Base-by-base conservation (phyloP, 2,329 filamentous ascomycete species). In the Cordyceps cateniannulata region DNA sequence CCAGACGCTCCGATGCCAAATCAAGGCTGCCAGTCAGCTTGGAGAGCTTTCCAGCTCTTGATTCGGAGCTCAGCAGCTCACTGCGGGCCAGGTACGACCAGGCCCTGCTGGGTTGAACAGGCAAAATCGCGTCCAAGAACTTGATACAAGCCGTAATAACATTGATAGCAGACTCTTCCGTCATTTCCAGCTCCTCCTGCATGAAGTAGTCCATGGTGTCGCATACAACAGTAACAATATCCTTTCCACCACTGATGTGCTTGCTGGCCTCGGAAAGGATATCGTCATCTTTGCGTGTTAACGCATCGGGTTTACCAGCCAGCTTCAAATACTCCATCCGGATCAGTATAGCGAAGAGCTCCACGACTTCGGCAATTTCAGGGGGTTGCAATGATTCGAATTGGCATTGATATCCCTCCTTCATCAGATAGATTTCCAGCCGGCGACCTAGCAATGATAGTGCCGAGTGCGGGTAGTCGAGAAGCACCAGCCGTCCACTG, bases 41-140 rank as follows among this genome's bases (percentile, higher is more conserved):
- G 44, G 87, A 85, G 63, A 99, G 81, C 63, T 89, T 87, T 12
- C 91, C 90, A 16, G 87, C 87, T 64, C 87, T 87, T 10, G 90
- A 87, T 65, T 91, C 87, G 6, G 86, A 84, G 66, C 89, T 89
- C 50, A 99, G 79, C 20, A 99, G 78, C 64, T 87, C 85, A 71
- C 91, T 96, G 61, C 91, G 86, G 3, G 88, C 85, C 67, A 99
- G 82, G 71, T 93, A 90, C 3, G 93, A 92, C 93, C 95, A 98
- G 6, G 96, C 86, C 62, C 93, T 83, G 61, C 89, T 89, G 0
- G 95, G 93, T 56, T 88, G 85, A n/a, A 83, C 89, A 67, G 82
- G 80, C 27, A 95, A 74, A 20, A 96, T 77, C 3, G 88, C 85
- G 66, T 89, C 83, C 42, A 96, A 77, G 68, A 98, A 97, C 58